These are phyloP conservation scores for Poteriospumella lacustris DNA, from an alignment of 108 stramenopile genomes.

Conservation along the genomic window DNA sequence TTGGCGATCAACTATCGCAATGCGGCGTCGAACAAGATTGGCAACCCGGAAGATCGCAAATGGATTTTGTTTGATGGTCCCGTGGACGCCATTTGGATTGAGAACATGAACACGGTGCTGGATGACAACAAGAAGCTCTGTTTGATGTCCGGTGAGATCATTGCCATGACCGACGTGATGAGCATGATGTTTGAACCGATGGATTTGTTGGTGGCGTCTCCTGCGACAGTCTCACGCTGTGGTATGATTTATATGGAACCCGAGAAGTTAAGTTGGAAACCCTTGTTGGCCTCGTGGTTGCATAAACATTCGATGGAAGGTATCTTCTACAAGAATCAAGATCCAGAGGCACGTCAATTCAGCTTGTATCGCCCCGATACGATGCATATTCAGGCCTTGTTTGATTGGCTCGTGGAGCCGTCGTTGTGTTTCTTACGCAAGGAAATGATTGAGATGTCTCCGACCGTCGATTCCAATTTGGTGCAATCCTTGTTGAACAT, in stretches of 20 bases:
- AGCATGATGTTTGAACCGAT: slow-evolving; percentile 70
- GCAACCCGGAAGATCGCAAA: slow-evolving; percentile 58
- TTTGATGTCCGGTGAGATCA: slow-evolving; percentile 64
- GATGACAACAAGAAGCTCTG: slow-evolving; percentile 67
- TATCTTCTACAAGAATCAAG: background rate
- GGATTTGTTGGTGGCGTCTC: slow-evolving; percentile 63
- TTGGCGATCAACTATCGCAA: slow-evolving; percentile 63
- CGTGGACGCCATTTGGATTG: slow-evolving; percentile 70
- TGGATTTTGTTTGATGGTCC: slow-evolving; percentile 68
- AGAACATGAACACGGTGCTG: slow-evolving; percentile 69
- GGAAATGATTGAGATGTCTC: slow-evolving; percentile 53
- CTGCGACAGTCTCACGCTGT: slow-evolving; percentile 64
- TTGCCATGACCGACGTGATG: slow-evolving; percentile 63
- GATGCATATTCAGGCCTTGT: slow-evolving; percentile 32
- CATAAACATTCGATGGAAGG: background rate
- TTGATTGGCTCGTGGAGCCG: slow-evolving; percentile 60
- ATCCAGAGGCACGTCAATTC: background rate
- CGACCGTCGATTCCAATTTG: slow-evolving; percentile 58
- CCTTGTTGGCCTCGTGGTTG: slow-evolving; percentile 56
- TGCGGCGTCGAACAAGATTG: slow-evolving; percentile 58
- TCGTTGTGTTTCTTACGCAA: slow-evolving; percentile 52
- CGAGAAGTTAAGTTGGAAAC: slow-evolving; percentile 59
- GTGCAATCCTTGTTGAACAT: slow-evolving; percentile 48
- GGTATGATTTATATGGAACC: slow-evolving; percentile 70
- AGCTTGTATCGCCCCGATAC: background rate